A percentile compares a stretch with the other conserved stretches of the same genome.
Conservation (phyloP, 2,329 filamentous ascomycete species). For the Pseudogymnoascus sp. region DNA sequence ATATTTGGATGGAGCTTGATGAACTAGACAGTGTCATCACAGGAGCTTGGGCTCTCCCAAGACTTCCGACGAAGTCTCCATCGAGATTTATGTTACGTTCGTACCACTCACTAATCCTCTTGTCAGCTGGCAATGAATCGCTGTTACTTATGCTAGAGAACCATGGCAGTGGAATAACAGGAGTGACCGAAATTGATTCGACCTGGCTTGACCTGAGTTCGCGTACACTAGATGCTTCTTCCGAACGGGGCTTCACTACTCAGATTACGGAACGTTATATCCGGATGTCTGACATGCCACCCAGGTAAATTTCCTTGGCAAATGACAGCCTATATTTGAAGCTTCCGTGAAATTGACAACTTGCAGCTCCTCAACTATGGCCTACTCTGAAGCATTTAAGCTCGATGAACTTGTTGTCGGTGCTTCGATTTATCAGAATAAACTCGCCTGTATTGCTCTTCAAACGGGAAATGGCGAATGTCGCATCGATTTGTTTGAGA, state of each 20-base stretch:
- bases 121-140: constrained; percentile 25
- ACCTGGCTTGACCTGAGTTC: constrained; percentile 45
- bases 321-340: not conserved
- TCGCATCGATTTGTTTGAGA: not conserved
- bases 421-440: constrained; percentile 1
- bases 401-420: constrained; percentile 8
- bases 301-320: not conserved
- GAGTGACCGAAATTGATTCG: constrained; percentile 33
- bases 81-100: not conserved
- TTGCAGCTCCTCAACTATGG: not conserved
- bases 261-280: constrained; percentile 48
- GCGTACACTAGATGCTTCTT: constrained; percentile 43
- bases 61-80: not conserved
- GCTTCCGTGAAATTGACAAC: not conserved
- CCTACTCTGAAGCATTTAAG: not conserved
- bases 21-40: constrained; percentile 43
- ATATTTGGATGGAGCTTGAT: constrained; percentile 48
- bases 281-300: not conserved
- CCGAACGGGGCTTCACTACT: constrained; percentile 34
- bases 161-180: constrained; percentile 39
- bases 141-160: constrained; percentile 38
- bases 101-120: constrained; percentile 17
- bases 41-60: constrained; percentile 45
- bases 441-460: constrained; percentile 5
- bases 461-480: not conserved